Evolutionary conservation across 2,329 filamentous ascomycete genomes (phyloP).

Genomic region (Penicillium freii): DNA sequence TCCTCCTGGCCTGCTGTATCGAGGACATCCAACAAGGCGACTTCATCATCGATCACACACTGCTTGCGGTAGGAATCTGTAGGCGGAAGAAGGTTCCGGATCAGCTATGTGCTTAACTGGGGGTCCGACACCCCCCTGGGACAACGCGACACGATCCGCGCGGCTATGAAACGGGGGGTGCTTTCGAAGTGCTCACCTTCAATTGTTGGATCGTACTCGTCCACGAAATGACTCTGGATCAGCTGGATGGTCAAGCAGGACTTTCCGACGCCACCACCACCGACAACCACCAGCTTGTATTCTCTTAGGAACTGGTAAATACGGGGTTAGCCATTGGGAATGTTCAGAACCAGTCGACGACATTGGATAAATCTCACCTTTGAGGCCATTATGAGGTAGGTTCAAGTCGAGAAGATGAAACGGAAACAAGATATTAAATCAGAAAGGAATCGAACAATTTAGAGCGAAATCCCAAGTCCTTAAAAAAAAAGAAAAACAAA

Average conservation of each 20-base stretch:
- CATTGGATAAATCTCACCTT: slow-evolving; percentile 22
- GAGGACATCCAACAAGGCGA: slow-evolving; percentile 93
- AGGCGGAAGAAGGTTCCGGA: slow-evolving; percentile 3
- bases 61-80: slow-evolving; percentile 99
- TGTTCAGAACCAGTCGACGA: neutral
- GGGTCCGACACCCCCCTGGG: neutral
- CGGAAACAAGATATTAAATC: slow-evolving; percentile 11
- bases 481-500: slow-evolving; percentile 18
- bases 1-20: slow-evolving; percentile 98
- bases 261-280: slow-evolving; percentile 97
- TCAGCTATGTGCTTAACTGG: neutral
- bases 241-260: slow-evolving; percentile 98
- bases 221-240: slow-evolving; percentile 94
- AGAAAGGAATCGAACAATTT: slow-evolving; percentile 7
- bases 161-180: neutral
- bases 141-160: neutral
- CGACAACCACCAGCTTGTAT: slow-evolving; percentile 96
- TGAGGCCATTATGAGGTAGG: slow-evolving; percentile 23
- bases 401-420: slow-evolving; percentile 6
- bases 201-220: slow-evolving; percentile 98
- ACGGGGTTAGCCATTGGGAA: neutral
- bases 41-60: slow-evolving; percentile 97
- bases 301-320: slow-evolving; percentile 71
- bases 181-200: slow-evolving; percentile 62
- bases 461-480: slow-evolving; percentile 2